These are phyloP conservation scores for Ophiosphaerella korrae DNA, from an alignment of 2,329 filamentous ascomycete genomes.

Conservation along the genomic window DNA sequence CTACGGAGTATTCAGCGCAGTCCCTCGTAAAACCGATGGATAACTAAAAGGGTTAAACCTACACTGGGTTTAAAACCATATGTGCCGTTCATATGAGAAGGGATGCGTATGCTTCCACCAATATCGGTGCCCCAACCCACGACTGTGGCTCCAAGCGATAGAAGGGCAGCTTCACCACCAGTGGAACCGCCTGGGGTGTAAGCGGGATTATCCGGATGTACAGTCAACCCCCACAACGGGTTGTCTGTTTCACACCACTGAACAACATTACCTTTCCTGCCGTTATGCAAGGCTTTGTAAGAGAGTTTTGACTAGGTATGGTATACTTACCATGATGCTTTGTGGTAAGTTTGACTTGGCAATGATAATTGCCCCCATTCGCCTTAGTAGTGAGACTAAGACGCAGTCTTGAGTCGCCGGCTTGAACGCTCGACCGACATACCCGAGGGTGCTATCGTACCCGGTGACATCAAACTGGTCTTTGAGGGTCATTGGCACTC, in stretches of 20 bases:
- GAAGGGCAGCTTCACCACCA: slow-evolving; percentile 63
- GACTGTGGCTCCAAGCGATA: slow-evolving; percentile 59
- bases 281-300: not conserved
- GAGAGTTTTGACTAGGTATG: no score
- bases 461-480: slow-evolving; percentile 57
- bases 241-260: slow-evolving; percentile 66
- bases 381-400: slow-evolving; percentile 63
- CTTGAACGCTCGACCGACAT: slow-evolving; percentile 64
- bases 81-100: slow-evolving; percentile 64
- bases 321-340: slow-evolving; percentile 57
- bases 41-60: slow-evolving; percentile 7
- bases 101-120: slow-evolving; percentile 63
- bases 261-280: slow-evolving; percentile 20
- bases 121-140: slow-evolving; percentile 64
- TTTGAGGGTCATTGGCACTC: slow-evolving; percentile 55
- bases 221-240: slow-evolving; percentile 64
- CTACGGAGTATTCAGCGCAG: slow-evolving; percentile 38
- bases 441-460: slow-evolving; percentile 61
- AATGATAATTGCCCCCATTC: slow-evolving; percentile 56
- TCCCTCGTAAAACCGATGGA: not conserved
- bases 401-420: slow-evolving; percentile 58
- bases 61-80: slow-evolving; percentile 60
- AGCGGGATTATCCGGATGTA: slow-evolving; percentile 62
- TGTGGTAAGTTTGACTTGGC: slow-evolving; percentile 61
- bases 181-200: slow-evolving; percentile 63